Evolutionary conservation across 2,329 filamentous ascomycete species (phyloP), one percentile per base, ranked within the genome.

Genomic region (Coniochaeta sp.): DNA sequence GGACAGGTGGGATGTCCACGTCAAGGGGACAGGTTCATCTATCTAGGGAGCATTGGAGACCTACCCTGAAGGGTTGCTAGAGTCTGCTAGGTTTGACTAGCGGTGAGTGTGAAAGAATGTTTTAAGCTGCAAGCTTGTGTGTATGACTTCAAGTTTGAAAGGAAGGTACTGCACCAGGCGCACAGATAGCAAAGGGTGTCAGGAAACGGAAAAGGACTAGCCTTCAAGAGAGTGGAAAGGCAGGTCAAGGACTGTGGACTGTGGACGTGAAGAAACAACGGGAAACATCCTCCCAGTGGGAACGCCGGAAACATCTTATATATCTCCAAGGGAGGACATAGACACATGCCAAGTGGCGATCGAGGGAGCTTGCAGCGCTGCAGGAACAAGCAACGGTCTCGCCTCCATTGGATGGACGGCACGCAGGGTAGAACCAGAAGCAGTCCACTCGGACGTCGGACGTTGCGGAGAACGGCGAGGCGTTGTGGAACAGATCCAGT

Each of bases 81-180:
- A 49, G 35, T 31, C 27, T 50, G 22, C 45, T 10, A 24, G 6
- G 24, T 28, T 28, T 47, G 42, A 47, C 42, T 47, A 16, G 42
- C 42, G 42, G 18, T 48, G 30, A 48, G 46, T 48, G 4, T 33
- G 27, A 52, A 54, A 55, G 53, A 58, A 57, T 53, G 55, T 20
- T n/a, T 50, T 48, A 20, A 55, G 51, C 45, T 54, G 45, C 27
- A 53, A 50, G 50, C 57, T 62, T 58, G 53, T 62, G 40, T 56
- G 52, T 50, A 56, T 60, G 59, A 28, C 45, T 53, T 60, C 51
- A 50, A 54, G 58, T 59, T 38, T 65, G 57, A 63, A 70, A 64
- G 62, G 65, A 67, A 63, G 57, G 62, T 67, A 64, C 61, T 73
- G 71, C 71, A 61, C 71, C 71, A 68, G 71, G 71, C 71, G 64